Evolutionary conservation across 345 rosid genomes (phyloP), one percentile per base, ranked within the genome.

Genomic region (Linum lewisii): DNA sequence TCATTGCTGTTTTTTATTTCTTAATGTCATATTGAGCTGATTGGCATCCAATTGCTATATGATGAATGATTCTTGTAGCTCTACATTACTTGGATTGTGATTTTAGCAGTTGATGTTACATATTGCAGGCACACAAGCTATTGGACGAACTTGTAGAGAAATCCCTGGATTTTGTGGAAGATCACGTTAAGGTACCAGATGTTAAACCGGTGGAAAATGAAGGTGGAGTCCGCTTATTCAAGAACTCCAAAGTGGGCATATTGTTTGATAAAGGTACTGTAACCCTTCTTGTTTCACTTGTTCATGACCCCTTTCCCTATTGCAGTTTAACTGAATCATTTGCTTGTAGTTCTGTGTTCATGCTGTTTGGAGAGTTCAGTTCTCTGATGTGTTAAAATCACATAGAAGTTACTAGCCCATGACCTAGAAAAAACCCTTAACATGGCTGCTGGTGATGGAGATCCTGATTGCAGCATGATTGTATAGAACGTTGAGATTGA

Each of bases 61-160:
- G 37, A 49, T 24, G 11, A n/a, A 21, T 52, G 16, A 29, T 29
- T 29, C 7, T 29, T 29, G 5, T 8, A 29, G 34, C 34, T 29
- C 34, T 29, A 29, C 34, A 29, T 29, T 29, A 8, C 7, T 8
- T 29, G 34, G 34, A 26, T 58, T 4, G 26, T 47, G 44, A 14
- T 47, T 37, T 14, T 1, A 49, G 18, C 38, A 24, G 13, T 14
- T 0, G 26, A 21, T 10, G 21, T 66, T 58, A 19, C 10, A 11
- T 10, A 32, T 59, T 49, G 62, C 94, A 93, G 94, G 94, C 86
- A 26, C 88, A 83, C 65, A 85, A 83, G 69, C 72, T 84, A 73
- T 75, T 93, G 84, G 84, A 89, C 67, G 78, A 76, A 36, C 77
- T 86, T 22, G 57, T 93, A 59, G 94, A 82, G 73, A 85, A 72